Conservation (phyloP, 495 filamentous ascomycete species). For the Aspergillus mulundensis region DNA sequence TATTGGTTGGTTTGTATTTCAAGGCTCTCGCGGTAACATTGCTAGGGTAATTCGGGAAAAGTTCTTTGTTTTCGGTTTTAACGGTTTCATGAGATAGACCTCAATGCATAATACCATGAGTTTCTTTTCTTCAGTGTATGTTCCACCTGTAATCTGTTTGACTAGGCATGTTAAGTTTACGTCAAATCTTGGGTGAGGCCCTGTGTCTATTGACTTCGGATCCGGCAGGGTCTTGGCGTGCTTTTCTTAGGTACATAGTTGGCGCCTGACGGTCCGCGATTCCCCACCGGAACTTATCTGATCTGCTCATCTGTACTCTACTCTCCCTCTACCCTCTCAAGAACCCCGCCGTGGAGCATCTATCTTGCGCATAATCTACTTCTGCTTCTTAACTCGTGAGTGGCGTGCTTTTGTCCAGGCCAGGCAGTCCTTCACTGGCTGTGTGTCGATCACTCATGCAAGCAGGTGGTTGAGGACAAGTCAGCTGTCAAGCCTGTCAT, state of each 20-base stretch:
- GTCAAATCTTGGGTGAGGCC: no score
- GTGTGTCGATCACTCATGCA: constrained; percentile 8
- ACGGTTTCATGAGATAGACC: constrained; percentile 1
- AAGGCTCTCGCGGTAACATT: constrained; percentile 3
- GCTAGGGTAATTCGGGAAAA: constrained; percentile 8
- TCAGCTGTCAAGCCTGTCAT: constrained; percentile 13
- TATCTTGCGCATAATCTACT: background rate
- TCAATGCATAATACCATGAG: constrained; percentile 5
- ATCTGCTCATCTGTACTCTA: background rate
- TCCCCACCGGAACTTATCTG: constrained; percentile 10
- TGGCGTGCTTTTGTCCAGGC: constrained; percentile 2
- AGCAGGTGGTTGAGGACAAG: constrained; percentile 12
- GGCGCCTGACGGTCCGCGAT: background rate
- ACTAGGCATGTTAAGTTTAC: no score
- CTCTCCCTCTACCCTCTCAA: background rate
- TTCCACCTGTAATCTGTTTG: no score
- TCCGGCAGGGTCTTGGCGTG: background rate
- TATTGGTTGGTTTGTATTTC: constrained; percentile 17
- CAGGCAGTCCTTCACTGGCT: constrained; percentile 1
- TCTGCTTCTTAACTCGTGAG: background rate
- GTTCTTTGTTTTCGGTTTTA: constrained; percentile 8
- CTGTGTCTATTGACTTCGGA: no score
- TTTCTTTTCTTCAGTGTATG: no score
- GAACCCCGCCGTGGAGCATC: background rate
- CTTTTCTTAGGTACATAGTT: background rate